These are phyloP conservation scores for barrel medic (Medicago truncatula) DNA, from an alignment of 306 rosid genomes.

Conservation along the genomic window DNA sequence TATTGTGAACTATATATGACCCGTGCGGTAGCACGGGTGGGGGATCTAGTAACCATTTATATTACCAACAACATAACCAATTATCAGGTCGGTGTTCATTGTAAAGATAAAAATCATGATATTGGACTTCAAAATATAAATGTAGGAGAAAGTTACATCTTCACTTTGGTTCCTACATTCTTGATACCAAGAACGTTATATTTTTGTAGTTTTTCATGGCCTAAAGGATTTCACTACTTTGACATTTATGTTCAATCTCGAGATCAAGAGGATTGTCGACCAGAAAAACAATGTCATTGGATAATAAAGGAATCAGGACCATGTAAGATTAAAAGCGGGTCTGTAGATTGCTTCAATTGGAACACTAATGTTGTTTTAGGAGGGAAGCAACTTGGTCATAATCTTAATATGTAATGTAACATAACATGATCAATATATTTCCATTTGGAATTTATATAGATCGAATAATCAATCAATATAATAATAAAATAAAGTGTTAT, in stretches of 20 bases:
- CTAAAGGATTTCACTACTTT: neutral
- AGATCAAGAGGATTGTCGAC: neutral
- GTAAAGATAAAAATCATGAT: neutral
- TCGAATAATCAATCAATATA: too few relatives aligned
- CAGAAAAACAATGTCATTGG: neutral
- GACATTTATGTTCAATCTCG: neutral
- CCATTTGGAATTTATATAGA: neutral
- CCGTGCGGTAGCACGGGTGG: too few relatives aligned
- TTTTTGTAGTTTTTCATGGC: neutral
- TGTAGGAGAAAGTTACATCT: neutral
- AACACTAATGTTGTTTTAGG: neutral
- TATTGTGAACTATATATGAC: too few relatives aligned
- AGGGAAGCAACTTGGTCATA: neutral
- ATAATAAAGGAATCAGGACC: neutral
- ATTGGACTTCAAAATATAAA: neutral
- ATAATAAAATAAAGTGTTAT: too few relatives aligned
- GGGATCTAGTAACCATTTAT: too few relatives aligned
- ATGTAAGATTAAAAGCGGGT: neutral
- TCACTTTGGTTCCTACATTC: neutral
- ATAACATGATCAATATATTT: too few relatives aligned
- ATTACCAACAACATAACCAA: neutral
- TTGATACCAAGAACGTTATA: neutral
- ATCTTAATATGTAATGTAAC: neutral
- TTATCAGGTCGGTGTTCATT: neutral
- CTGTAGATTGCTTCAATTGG: neutral